These are phyloP conservation scores for Aspergillus sp. DNA, from an alignment of 2,329 filamentous ascomycete genomes.

Conservation along the genomic window DNA sequence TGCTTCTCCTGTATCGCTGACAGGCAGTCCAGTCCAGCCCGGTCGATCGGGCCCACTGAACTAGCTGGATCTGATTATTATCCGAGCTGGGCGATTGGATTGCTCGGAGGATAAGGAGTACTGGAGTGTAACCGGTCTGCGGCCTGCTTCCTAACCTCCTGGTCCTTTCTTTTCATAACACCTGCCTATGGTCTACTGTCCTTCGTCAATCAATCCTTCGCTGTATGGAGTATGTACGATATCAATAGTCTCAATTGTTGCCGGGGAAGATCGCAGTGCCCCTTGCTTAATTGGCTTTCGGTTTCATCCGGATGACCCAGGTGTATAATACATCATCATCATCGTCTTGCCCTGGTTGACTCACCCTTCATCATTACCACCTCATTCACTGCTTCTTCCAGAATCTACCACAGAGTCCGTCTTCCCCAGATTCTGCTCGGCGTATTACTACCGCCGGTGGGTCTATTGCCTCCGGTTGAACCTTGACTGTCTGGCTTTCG, in stretches of 20 bases:
- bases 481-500: too few species aligned
- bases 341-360: neutral
- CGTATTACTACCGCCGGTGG: neutral
- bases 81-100: neutral
- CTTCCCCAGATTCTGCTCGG: neutral
- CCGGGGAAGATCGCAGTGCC: neutral
- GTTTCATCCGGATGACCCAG: neutral
- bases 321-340: neutral
- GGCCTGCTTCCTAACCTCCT: neutral
- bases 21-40: conserved; percentile 5
- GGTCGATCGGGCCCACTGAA: conserved; percentile 16
- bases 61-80: conserved; percentile 8
- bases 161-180: neutral
- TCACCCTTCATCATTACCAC: neutral
- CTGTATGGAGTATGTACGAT: neutral
- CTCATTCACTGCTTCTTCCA: neutral
- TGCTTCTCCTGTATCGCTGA: neutral
- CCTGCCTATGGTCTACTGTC: neutral
- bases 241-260: neutral
- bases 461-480: neutral
- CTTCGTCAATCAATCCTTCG: neutral
- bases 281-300: neutral
- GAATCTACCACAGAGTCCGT: neutral
- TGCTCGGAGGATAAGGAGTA: conserved; percentile 1
- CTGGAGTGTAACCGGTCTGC: neutral